Conservation (phyloP, 2,329 filamentous ascomycete species). For the Exophiala xenobiotica region DNA sequence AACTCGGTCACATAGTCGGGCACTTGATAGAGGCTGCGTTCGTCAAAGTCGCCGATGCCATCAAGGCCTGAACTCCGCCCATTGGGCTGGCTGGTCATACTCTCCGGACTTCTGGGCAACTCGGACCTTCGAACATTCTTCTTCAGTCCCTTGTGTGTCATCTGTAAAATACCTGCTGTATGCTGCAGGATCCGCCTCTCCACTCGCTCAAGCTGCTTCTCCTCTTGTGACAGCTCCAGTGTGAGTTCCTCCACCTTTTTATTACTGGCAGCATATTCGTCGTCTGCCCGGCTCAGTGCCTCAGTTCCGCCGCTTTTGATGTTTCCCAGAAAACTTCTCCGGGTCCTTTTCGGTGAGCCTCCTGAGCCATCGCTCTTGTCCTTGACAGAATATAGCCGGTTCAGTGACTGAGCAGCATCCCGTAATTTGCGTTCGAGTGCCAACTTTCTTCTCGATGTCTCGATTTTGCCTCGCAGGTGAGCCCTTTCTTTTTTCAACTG, state of each 20-base stretch:
- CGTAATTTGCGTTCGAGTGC: conserved; percentile 90
- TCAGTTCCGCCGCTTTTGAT: conserved; percentile 38
- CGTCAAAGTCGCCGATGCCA: conserved; percentile 69
- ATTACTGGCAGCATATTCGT: conserved; percentile 71
- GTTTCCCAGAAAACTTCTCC: conserved; percentile 51
- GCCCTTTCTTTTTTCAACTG: conserved; percentile 83
- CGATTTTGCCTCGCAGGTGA: conserved; percentile 71
- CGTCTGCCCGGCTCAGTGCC: conserved; percentile 59
- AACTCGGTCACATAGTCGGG: conserved; percentile 63
- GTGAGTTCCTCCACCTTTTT: conserved; percentile 84
- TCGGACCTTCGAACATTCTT: conserved; percentile 52
- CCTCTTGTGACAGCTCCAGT: conserved; percentile 73
- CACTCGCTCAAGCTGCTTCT: conserved; percentile 72
- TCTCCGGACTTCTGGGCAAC: conserved; percentile 72
- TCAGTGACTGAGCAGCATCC: conserved; percentile 86
- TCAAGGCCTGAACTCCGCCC: conserved; percentile 54
- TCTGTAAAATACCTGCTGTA: conserved; percentile 86
- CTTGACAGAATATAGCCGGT: conserved; percentile 71
- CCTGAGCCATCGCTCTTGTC: conserved; percentile 36
- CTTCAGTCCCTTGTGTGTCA: conserved; percentile 76
- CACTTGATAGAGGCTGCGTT: conserved; percentile 69
- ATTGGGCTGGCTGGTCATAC: conserved; percentile 47
- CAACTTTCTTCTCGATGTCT: conserved; percentile 77
- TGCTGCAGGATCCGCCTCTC: conserved; percentile 80
- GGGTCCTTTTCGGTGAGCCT: conserved; percentile 53